These are phyloP conservation scores for Gleditsia sinensis DNA, from an alignment of 306 rosid species.

Conservation along the genomic window DNA sequence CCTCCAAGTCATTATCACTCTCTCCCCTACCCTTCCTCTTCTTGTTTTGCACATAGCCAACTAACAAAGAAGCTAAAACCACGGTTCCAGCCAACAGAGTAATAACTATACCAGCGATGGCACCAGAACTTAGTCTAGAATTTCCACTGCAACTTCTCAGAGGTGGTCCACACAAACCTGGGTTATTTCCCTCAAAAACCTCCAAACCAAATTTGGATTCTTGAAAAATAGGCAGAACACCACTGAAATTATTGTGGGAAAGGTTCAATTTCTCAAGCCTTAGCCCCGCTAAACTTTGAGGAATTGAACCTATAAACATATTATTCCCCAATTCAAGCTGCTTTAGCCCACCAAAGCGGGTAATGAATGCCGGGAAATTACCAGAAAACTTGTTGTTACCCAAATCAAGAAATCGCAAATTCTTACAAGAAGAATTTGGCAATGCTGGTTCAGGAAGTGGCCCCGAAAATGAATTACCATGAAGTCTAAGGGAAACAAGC, in stretches of 20 bases:
- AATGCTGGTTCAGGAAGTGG: conserved; percentile 79
- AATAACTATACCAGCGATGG: conserved; percentile 93
- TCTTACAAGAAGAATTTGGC: conserved; percentile 73
- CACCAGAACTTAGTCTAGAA: conserved; percentile 82
- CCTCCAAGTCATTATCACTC: conserved; percentile 85
- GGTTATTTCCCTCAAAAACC: conserved; percentile 81
- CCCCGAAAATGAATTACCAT: conserved; percentile 67
- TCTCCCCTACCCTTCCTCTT: conserved; percentile 68
- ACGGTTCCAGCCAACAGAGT: conserved; percentile 89
- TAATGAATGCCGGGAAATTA: conserved; percentile 73
- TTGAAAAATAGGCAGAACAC: conserved; percentile 71
- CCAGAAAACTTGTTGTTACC: conserved; percentile 78
- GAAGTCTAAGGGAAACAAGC: conserved; percentile 66
- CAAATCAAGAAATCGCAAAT: conserved; percentile 69
- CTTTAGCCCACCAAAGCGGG: conserved; percentile 63
- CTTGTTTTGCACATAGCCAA: conserved; percentile 90
- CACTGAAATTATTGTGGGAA: conserved; percentile 88
- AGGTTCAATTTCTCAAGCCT: conserved; percentile 83
- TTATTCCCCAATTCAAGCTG: conserved; percentile 77
- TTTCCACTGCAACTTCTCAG: conserved; percentile 62
- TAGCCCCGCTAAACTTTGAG: conserved; percentile 50
- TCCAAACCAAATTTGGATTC: conserved; percentile 69
- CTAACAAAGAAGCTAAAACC: conserved; percentile 79
- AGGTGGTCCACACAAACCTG: conserved; percentile 84
- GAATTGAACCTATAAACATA: conserved; percentile 64